Conservation (phyloP, 1,284 basidiomycete genomes). For the Leucoagaricus sp. region DNA sequence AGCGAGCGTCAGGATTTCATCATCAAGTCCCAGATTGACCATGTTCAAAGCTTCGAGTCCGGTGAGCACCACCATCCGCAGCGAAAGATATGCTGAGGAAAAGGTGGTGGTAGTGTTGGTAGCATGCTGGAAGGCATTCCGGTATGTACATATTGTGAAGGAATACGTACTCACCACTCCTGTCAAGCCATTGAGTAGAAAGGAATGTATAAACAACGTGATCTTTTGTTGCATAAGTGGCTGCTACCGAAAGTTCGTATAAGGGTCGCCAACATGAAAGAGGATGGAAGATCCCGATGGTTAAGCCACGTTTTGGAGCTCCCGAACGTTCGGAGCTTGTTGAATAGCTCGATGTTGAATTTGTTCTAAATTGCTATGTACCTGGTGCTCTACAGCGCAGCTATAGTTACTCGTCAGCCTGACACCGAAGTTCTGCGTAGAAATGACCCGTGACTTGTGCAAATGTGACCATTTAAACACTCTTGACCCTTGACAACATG, state of each 20-base stretch:
- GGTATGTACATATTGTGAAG: background rate
- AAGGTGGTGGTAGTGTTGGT: background rate
- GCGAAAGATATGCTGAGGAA: background rate
- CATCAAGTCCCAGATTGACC: background rate
- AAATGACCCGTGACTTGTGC: too few relatives aligned
- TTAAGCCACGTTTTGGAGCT: too few relatives aligned
- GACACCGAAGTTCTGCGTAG: too few relatives aligned
- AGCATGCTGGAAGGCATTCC: constrained; percentile 6
- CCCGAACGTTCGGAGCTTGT: too few relatives aligned
- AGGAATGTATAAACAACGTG: background rate
- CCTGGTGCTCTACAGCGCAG: too few relatives aligned
- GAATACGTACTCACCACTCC: background rate
- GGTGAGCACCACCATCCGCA: background rate
- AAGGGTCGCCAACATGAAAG: background rate
- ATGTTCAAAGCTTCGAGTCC: background rate
- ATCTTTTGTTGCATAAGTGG: background rate
- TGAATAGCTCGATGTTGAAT: too few relatives aligned
- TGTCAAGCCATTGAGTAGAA: background rate
- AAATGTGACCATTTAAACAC: too few relatives aligned
- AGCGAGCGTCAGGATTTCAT: background rate
- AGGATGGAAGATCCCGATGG: too few relatives aligned
- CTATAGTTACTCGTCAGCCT: too few relatives aligned
- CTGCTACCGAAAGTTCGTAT: background rate
- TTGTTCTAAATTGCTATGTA: too few relatives aligned
- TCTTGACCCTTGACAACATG: too few relatives aligned